These are phyloP conservation scores for Colletotrichum sp. DNA, from an alignment of 2,329 filamentous ascomycete species.

Conservation along the genomic window DNA sequence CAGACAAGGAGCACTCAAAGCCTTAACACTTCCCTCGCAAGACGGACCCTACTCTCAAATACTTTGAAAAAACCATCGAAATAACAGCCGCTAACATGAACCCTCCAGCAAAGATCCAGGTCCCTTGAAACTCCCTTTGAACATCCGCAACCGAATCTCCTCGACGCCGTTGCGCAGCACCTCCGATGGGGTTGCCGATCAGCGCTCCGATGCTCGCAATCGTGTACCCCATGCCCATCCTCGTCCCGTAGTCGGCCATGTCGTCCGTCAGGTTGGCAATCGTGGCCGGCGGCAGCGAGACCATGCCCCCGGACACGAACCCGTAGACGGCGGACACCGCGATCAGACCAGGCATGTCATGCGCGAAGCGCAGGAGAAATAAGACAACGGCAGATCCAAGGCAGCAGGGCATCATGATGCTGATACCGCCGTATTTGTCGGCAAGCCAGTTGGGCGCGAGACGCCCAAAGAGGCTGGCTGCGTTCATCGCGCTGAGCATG, in stretches of 20 bases:
- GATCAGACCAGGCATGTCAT: slow-evolving; percentile 11
- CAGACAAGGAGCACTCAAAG: background rate
- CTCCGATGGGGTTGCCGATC: slow-evolving; percentile 20
- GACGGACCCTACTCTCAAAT: background rate
- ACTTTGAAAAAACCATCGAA: background rate
- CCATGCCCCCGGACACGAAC: slow-evolving; percentile 21
- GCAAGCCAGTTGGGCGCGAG: slow-evolving; percentile 22
- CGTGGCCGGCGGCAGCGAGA: slow-evolving; percentile 17
- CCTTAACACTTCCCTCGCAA: background rate
- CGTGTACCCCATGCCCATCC: slow-evolving; percentile 21
- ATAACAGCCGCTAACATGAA: slow-evolving; percentile 10
- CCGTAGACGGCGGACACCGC: slow-evolving; percentile 15
- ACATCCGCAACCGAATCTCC: background rate
- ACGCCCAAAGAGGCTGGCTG: slow-evolving; percentile 20
- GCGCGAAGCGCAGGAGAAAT: slow-evolving; percentile 7
- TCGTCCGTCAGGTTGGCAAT: slow-evolving; percentile 19
- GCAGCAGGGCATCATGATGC: slow-evolving; percentile 11
- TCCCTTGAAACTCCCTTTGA: slow-evolving; percentile 12
- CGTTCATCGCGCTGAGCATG: slow-evolving; percentile 23
- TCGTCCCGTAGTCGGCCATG: slow-evolving; percentile 10
- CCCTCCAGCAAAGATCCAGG: slow-evolving; percentile 6
- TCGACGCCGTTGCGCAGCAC: background rate
- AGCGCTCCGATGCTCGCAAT: slow-evolving; percentile 16
- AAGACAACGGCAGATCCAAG: slow-evolving; percentile 7
- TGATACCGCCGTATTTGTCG: slow-evolving; percentile 19